phyloP scores from a whole-genome alignment of 768 basidiomycete genomes.

The Tulasnella sp. region DNA sequence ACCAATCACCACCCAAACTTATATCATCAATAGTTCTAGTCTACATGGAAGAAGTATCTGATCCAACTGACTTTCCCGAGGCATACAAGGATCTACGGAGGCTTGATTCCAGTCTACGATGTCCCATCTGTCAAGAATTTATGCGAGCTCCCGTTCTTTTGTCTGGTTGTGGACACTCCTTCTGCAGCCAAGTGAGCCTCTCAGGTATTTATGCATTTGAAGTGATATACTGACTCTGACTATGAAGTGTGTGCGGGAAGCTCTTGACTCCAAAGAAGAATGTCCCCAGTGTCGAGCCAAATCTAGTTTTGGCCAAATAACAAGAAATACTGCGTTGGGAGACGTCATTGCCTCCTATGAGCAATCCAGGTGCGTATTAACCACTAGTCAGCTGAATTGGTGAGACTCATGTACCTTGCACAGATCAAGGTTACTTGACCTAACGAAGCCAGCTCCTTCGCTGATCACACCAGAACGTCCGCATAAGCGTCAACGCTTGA shows the following conservation, averaged over 20 bases:
- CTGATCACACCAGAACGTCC: too few species aligned
- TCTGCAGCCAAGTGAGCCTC: slow-evolving; percentile 57
- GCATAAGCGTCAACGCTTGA: too few species aligned
- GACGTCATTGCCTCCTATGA: slow-evolving; percentile 61
- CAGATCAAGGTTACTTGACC: too few species aligned
- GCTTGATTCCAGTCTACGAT: slow-evolving; percentile 54
- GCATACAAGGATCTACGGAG: slow-evolving; percentile 41
- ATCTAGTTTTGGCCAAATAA: slow-evolving; percentile 46
- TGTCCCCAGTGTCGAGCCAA: slow-evolving; percentile 59
- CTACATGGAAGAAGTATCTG: slow-evolving; percentile 28
- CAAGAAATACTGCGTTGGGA: slow-evolving; percentile 58
- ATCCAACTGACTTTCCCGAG: slow-evolving; percentile 58
- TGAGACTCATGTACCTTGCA: too few species aligned
- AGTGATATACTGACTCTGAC: not conserved
- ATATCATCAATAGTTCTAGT: too few species aligned
- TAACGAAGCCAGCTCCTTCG: too few species aligned
- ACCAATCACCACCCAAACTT: too few species aligned
- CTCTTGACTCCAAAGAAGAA: slow-evolving; percentile 44
- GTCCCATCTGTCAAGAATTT: slow-evolving; percentile 63
- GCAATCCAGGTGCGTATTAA: slow-evolving; percentile 45
- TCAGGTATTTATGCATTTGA: not conserved
- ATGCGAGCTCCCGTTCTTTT: slow-evolving; percentile 63
- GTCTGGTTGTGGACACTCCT: slow-evolving; percentile 57
- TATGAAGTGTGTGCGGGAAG: slow-evolving; percentile 55
- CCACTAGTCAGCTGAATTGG: too few species aligned